Evolutionary conservation across 441 rosid genomes (phyloP), one percentile per base, ranked within the genome.

Genomic region (Melastoma candidum): DNA sequence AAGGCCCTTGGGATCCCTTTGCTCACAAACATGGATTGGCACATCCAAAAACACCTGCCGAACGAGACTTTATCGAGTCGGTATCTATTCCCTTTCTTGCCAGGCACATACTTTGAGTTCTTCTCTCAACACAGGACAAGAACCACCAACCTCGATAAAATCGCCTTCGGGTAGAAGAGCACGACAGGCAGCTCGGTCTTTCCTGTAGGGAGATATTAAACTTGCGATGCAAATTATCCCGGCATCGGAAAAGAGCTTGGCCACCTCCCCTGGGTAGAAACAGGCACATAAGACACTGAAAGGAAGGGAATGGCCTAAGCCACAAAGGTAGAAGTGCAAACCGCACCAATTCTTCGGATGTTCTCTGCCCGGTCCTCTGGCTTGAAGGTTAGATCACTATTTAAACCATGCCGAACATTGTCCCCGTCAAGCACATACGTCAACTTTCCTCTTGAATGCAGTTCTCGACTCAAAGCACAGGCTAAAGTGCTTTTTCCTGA

Each of bases 401-500:
- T 81, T 68, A 84, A 68, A 52, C 92, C 87, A 68, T 81, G 92
- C 29, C 92, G 78, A 41, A 82, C 73, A 57, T 84, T 84, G 72
- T 84, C 92, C 27, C 92, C 92, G 43, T 84, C 87, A 9, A 84
- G 92, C 60, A 84, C 65, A 68, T 84, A 84, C 60, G 80, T 59
- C 57, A 81, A 67, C 60, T 84, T 84, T 61, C 85, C 85, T 64
- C 70, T 77, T 54, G 65, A 68, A 54, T 74, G 78, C 54, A 84
- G 62, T 58, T 47, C 68, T 36, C 71, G 75, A 45, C 81, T 74
- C 57, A 84, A 58, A 59, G 83, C 77, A 65, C 87, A 84, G 4
- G 92, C 92, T 69, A 84, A 49, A 48, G 83, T 84, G 70, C 87
- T 84, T 71, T 84, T 84, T 54, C 92, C 92, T 84, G 56, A 12